Base-by-base conservation (phyloP, 2,329 filamentous ascomycete genomes). In the Pyrenochaeta sp. region DNA sequence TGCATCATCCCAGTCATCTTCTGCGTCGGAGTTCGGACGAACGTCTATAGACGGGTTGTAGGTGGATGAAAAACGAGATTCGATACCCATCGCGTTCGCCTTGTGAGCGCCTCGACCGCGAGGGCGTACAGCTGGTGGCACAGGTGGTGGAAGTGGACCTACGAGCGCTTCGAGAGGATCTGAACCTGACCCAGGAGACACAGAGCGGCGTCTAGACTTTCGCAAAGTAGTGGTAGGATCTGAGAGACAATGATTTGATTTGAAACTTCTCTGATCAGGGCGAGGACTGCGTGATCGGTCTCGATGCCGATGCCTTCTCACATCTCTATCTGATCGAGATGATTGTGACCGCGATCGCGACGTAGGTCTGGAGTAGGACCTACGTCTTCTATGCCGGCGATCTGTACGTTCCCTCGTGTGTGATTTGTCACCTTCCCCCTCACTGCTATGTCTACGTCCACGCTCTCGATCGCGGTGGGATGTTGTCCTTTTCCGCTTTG, bases 131-230 rank as follows among this genome's bases (percentile, higher is more conserved):
- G 65, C 63, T 32, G 73, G 69, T 36, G 72, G 64, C 3, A 78
- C 79, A 22, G 83, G 83, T 28, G 88, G 88, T 8, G 86, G 88
- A 0, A 81, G 77, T 22, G 92, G 92, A 0, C 93, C 93, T 34
- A 97, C 88, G 22, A 94, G 80, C 3, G 90, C 87, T 55, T 93
- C 89, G 3, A 93, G 79, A 0, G 91, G 89, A 72, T 96, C 91
- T 0, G 91, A 93, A 39, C 79, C 78, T 2, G 72, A 77, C n/a
- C 55, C 68, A 36, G 57, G 52, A 2, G 63, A 55, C 25, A 56
- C 45, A 15, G 69, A 59, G 30, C 56, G 64, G 49, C 34, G 60
- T 36, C 44, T 52, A 8, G 47, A 22, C 13, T 49, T 51, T 10
- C 32, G 25, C 13, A 45, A 43, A 12, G 47, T 37, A 44, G 51